Percentiles rank a stretch among this genome's conserved stretches.
phyloP scores from a whole-genome alignment of 208 protist genomes.

The Angomonas deanei region DNA sequence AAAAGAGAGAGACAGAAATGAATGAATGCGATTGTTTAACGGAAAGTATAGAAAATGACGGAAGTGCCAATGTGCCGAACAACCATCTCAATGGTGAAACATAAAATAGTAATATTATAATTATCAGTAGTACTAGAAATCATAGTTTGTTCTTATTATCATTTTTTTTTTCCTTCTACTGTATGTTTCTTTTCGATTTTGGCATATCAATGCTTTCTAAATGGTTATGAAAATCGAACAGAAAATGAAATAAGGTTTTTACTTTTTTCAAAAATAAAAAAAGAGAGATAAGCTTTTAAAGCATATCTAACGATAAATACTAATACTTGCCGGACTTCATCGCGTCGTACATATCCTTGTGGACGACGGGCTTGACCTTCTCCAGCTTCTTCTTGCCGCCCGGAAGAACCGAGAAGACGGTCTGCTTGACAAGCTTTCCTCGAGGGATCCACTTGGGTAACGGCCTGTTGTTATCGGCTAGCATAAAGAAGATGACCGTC shows the following conservation, averaged over 20 bases:
- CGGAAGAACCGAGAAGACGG: conserved; percentile 60
- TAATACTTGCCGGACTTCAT: conserved; percentile 77
- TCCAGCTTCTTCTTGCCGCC: conserved; percentile 34
- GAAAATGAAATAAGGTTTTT: conserved; percentile 9
- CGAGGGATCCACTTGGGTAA: conserved; percentile 79
- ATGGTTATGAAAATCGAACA: conserved; percentile 2
- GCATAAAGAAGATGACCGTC: conserved; percentile 58
- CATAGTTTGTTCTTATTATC: neutral
- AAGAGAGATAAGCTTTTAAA: neutral
- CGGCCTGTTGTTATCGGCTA: conserved; percentile 70
- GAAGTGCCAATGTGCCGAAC: too few species aligned
- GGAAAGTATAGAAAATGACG: too few species aligned
- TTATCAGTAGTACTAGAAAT: neutral
- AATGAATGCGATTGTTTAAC: too few species aligned
- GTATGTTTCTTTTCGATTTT: neutral
- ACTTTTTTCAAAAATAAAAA: neutral
- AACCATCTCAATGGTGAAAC: too few species aligned
- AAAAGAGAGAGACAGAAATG: conserved; percentile 3
- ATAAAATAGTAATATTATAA: neutral
- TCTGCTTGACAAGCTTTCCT: conserved; percentile 73
- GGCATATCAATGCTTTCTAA: neutral
- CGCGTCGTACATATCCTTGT: conserved; percentile 83
- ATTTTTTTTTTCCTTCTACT: conserved; percentile 7
- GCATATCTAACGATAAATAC: neutral
- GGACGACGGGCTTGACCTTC: conserved; percentile 44